Base-by-base conservation (phyloP, 768 basidiomycete species). In the Calocybe indica region DNA sequence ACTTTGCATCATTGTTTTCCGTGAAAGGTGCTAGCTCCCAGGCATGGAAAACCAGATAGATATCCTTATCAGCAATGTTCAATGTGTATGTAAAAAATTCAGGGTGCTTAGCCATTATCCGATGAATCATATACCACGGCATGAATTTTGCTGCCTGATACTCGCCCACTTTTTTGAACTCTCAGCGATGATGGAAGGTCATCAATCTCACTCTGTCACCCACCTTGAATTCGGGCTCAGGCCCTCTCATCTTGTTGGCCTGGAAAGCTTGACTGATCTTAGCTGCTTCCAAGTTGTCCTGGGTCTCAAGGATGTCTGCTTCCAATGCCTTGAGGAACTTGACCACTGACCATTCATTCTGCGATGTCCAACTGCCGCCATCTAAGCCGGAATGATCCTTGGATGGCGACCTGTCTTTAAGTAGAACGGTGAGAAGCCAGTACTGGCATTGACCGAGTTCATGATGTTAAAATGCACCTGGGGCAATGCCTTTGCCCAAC, bases 391-490 rank as follows among this genome's bases (percentile, higher is more conserved):
- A 4, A 64, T 45, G 6, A 57, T 5, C 0, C 54, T 44, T 1
- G 64, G 64, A 1, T 57, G 51, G 2, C 55, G 39, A 0, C 63
- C 56, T 6, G 51, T 31, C 37, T 57, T 55, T n/a, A 57, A 54
- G 28, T 61, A 61, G 54, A 72, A 73, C 1, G 69, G 71, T 0
- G 67, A 40, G 46, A 56, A 68, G 1, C 68, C 65, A 2, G 69
- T 73, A 0, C 56, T 57, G 7, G 65, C 62, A 0, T 66, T 67
- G 0, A 60, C 42, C 0, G 70, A 64, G 1, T 44, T 49, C 43
- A 72, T 73, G 13, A 72, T 58, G 0, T 70, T 46, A 55, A 71
- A 71, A 51, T 71, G 67, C 28, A 68, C 65, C 10, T 5, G 58
- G 3, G 65, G 60, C 28, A 70, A 37, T 37, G 51, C 56, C 2